A percentile compares a stretch with the other conserved stretches of the same genome.
phyloP scores from a whole-genome alignment of 2,329 filamentous ascomycete species.

The Purpureocillium takamizusanense region DNA sequence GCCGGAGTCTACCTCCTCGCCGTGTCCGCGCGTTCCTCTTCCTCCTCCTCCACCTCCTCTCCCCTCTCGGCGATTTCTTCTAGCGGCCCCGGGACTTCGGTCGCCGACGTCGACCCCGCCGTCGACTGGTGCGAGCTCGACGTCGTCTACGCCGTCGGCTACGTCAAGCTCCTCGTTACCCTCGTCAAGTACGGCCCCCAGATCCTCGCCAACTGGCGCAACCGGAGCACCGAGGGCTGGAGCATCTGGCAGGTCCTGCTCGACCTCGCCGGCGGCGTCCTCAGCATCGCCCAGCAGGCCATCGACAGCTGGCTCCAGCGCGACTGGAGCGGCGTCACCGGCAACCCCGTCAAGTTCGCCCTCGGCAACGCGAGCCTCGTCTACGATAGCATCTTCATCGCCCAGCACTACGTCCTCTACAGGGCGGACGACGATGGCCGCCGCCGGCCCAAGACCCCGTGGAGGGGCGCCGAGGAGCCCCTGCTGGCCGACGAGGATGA shows the following conservation, averaged over 20 bases:
- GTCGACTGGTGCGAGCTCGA: conserved; percentile 54
- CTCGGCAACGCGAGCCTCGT: conserved; percentile 77
- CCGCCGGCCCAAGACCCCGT: not conserved
- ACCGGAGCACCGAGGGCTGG: conserved; percentile 82
- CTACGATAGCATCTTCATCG: conserved; percentile 80
- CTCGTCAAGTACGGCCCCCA: conserved; percentile 91
- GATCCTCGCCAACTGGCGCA: conserved; percentile 71
- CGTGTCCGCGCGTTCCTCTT: too few relatives aligned
- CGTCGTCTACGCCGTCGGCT: conserved; percentile 61
- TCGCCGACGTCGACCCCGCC: conserved; percentile 23
- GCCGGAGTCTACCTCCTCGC: conserved; percentile 39
- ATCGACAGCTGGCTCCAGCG: conserved; percentile 78
- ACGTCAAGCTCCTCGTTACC: conserved; percentile 83
- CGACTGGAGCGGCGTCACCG: conserved; percentile 85
- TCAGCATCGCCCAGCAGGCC: conserved; percentile 72
- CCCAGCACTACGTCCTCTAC: conserved; percentile 84
- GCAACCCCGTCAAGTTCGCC: conserved; percentile 85
- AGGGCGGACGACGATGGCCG: conserved; percentile 6
- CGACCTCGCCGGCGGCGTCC: conserved; percentile 70
- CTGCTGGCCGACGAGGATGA: conserved; percentile 15
- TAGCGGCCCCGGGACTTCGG: conserved; percentile 16
- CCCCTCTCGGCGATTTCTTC: too few relatives aligned
- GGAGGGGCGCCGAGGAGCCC: conserved; percentile 11
- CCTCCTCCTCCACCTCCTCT: too few relatives aligned
- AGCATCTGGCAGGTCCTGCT: conserved; percentile 76